Evolutionary conservation across 2,329 filamentous ascomycete genomes (phyloP).

Genomic region (Neurospora sp.): DNA sequence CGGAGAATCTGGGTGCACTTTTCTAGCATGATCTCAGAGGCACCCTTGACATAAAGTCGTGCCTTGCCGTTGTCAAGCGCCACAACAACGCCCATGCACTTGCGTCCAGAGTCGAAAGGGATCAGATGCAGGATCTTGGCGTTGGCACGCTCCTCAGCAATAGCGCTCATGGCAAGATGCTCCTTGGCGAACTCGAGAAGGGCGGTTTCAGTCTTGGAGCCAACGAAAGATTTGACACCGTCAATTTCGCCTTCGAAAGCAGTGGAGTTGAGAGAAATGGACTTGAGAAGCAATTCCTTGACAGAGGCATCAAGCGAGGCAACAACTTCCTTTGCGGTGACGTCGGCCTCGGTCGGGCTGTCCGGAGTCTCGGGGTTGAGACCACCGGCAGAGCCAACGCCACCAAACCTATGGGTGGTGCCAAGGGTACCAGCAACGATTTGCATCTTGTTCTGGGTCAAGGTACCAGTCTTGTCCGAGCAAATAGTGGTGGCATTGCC

Average conservation of each 20-base stretch:
- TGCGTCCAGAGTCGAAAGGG: slow-evolving; percentile 66
- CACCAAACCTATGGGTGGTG: slow-evolving; percentile 44
- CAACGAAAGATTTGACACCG: slow-evolving; percentile 56
- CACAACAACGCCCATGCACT: slow-evolving; percentile 57
- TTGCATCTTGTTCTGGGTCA: slow-evolving; percentile 61
- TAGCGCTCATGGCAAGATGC: slow-evolving; percentile 55
- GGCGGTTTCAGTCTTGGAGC: slow-evolving; percentile 70
- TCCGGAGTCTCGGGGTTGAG: slow-evolving; percentile 15
- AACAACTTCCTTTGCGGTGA: slow-evolving; percentile 36
- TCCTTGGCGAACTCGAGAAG: slow-evolving; percentile 59
- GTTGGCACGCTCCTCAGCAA: slow-evolving; percentile 54
- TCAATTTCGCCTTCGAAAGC: slow-evolving; percentile 68
- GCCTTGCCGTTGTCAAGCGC: slow-evolving; percentile 40
- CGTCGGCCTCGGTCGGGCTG: slow-evolving; percentile 24
- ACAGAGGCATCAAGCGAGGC: slow-evolving; percentile 34
- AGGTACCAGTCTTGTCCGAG: slow-evolving; percentile 58
- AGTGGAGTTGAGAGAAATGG: slow-evolving; percentile 58
- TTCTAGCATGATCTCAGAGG: slow-evolving; percentile 52
- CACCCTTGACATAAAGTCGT: slow-evolving; percentile 53
- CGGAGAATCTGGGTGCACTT: slow-evolving; percentile 43
- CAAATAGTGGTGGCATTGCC: slow-evolving; percentile 65
- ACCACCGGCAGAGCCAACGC: slow-evolving; percentile 12
- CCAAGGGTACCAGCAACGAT: slow-evolving; percentile 52
- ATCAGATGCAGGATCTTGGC: slow-evolving; percentile 50
- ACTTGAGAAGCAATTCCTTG: slow-evolving; percentile 46